Conservation (phyloP, 257 asterid genomes). For the Galeopsis tetrahit region DNA sequence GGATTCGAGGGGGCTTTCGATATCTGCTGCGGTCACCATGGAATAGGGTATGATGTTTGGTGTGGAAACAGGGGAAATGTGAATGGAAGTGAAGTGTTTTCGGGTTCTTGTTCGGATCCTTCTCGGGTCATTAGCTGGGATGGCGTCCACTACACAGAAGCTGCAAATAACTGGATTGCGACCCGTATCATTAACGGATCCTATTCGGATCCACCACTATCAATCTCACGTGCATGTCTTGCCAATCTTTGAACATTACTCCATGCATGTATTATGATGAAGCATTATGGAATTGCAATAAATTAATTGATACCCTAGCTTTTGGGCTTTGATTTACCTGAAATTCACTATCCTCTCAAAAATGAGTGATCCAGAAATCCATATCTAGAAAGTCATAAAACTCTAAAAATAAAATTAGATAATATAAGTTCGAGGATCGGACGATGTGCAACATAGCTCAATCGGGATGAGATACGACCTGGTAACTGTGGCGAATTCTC, state of each 20-base stretch:
- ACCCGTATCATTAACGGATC: slow-evolving; percentile 52
- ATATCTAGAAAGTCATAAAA: no score
- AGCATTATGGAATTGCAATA: neutral
- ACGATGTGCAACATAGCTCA: no score
- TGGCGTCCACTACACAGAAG: slow-evolving; percentile 74
- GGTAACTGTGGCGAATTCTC: no score
- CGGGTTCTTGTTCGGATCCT: slow-evolving; percentile 64
- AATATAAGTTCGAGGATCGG: no score
- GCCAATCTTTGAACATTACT: no score
- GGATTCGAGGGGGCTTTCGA: slow-evolving; percentile 62
- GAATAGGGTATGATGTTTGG: slow-evolving; percentile 50
- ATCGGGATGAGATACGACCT: no score
- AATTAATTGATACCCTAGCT: no score
- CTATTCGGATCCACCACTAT: slow-evolving; percentile 60
- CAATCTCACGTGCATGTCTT: slow-evolving; percentile 52
- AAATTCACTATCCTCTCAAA: no score
- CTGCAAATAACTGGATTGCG: slow-evolving; percentile 73
- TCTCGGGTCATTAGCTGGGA: slow-evolving; percentile 75
- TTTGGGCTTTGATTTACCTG: neutral
- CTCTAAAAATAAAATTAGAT: no score
- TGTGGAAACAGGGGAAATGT: slow-evolving; percentile 64
- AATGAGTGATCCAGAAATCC: no score
- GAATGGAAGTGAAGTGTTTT: slow-evolving; percentile 58
- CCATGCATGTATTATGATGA: neutral
- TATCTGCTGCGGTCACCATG: slow-evolving; percentile 74